Conservation (phyloP, 208 protist species). For the Phytomonas francai region DNA sequence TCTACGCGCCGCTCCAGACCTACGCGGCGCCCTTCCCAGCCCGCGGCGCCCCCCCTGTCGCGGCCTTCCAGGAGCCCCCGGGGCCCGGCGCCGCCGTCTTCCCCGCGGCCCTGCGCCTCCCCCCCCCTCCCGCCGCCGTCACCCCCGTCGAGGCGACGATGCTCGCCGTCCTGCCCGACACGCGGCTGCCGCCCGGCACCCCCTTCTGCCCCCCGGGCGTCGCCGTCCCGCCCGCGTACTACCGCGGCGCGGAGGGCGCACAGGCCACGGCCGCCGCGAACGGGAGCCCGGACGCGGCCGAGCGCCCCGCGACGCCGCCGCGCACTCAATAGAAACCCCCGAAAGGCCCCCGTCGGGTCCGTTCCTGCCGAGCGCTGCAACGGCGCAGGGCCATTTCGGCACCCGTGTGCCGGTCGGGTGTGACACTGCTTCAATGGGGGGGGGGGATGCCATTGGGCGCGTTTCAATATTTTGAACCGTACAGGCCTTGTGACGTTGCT, state of each 20-base stretch:
- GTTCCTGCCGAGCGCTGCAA: background rate
- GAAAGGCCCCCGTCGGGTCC: background rate
- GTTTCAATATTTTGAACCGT: background rate
- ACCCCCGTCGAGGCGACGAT: background rate
- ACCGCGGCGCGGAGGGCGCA: background rate
- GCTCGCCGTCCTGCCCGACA: background rate
- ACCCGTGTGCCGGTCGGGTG: background rate
- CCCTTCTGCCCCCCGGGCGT: constrained; percentile 61
- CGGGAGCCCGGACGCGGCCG: background rate
- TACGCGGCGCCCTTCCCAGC: background rate
- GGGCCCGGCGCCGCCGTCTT: too few species aligned
- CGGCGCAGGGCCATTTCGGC: background rate
- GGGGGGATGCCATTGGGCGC: too few species aligned
- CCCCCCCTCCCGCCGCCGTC: background rate
- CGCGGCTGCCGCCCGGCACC: constrained; percentile 30
- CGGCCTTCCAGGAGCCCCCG: background rate
- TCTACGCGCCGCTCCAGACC: background rate
- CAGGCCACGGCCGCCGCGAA: background rate
- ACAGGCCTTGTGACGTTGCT: background rate
- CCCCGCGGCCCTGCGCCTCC: too few species aligned
- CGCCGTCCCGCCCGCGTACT: constrained; percentile 31
- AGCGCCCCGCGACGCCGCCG: background rate
- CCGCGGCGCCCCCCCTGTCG: too few species aligned
- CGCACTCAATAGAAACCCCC: background rate
- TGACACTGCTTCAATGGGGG: background rate